Conservation (phyloP, 352 stramenopile genomes). For the Phytopythium montanum region DNA sequence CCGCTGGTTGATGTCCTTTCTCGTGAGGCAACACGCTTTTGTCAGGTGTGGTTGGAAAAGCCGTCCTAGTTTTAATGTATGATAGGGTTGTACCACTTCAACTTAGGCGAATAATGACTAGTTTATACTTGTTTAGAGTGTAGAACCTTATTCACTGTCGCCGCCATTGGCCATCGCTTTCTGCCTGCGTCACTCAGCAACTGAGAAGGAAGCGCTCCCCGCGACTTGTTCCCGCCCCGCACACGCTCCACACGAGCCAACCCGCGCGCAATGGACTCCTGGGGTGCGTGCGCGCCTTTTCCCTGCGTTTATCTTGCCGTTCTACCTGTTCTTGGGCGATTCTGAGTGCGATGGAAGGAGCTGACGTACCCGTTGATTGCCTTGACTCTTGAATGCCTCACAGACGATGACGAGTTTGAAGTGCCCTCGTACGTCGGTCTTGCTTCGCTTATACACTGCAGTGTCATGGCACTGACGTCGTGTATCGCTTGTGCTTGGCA, state of each 20-base stretch:
- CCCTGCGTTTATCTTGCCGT: background rate
- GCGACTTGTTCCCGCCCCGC: background rate
- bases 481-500: conserved; percentile 4
- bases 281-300: conserved; percentile 38
- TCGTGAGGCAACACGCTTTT: background rate
- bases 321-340: conserved; percentile 2
- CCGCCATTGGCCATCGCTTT: conserved; percentile 2
- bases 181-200: background rate
- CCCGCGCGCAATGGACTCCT: conserved; percentile 62
- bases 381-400: background rate
- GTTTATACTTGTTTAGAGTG: background rate
- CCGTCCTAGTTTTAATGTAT: background rate
- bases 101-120: background rate
- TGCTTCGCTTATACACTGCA: background rate
- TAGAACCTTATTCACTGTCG: background rate
- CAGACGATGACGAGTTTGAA: conserved; percentile 86
- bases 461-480: background rate
- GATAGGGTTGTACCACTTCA: background rate
- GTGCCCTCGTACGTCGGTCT: conserved; percentile 41
- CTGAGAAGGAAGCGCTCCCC: background rate
- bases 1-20: background rate
- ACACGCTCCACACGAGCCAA: background rate
- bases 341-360: background rate
- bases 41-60: background rate
- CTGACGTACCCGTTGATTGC: background rate